A percentile compares a stretch with the other conserved stretches of the same genome.
These are phyloP conservation scores for Suhomyces kilbournensis DNA, from an alignment of 805 yeast genomes.

Conservation along the genomic window DNA sequence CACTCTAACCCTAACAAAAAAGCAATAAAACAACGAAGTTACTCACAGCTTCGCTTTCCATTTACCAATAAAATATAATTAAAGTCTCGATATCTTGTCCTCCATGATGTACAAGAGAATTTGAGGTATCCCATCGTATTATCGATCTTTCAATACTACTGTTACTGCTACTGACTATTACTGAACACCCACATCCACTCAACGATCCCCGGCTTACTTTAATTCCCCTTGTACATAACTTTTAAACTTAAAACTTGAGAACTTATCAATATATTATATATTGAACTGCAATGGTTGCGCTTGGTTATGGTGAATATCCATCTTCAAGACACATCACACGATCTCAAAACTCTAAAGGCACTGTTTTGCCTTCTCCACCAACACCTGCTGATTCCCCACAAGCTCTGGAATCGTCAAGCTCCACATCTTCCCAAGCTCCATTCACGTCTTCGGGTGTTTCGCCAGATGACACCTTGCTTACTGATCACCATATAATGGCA, in stretches of 20 bases:
- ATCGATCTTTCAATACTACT: neutral
- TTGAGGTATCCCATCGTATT: neutral
- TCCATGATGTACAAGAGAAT: neutral
- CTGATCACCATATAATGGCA: neutral
- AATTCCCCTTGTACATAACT: neutral
- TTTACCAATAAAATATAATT: neutral
- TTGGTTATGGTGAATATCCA: conserved; percentile 10
- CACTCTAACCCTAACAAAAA: neutral
- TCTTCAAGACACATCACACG: conserved; percentile 1
- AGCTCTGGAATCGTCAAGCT: neutral
- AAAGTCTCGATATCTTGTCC: neutral
- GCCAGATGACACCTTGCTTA: conserved; percentile 7
- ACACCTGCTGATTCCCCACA: conserved; percentile 1
- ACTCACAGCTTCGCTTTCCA: neutral
- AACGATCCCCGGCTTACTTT: neutral
- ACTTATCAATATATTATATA: neutral
- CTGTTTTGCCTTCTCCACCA: conserved; percentile 3
- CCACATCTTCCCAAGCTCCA: conserved; percentile 1
- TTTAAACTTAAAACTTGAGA: neutral
- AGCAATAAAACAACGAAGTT: neutral
- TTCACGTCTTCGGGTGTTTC: neutral
- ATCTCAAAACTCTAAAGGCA: neutral
- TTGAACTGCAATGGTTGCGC: conserved; percentile 12
- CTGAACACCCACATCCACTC: neutral
- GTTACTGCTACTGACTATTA: neutral